Percentiles rank a stretch among this genome's conserved stretches.
These are phyloP conservation scores for Rhodotorula sp. DNA, from an alignment of 1,284 basidiomycete species.

Conservation along the genomic window DNA sequence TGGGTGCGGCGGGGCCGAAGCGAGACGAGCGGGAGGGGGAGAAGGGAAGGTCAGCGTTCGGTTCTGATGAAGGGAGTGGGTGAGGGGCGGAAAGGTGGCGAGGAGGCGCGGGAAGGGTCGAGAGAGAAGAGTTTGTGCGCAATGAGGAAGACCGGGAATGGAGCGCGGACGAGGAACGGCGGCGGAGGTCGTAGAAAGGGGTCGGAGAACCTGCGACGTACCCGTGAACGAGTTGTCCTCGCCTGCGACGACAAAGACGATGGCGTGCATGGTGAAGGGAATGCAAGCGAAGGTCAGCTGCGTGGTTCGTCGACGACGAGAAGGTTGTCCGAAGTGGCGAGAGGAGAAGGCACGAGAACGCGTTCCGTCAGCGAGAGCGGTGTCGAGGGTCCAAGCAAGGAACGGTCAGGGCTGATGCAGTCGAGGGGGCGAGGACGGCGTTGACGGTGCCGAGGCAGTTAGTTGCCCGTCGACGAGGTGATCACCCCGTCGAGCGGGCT, in stretches of 20 bases:
- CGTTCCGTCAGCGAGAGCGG: too few species aligned
- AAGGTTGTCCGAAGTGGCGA: too few species aligned
- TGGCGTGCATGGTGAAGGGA: neutral
- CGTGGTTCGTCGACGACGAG: too few species aligned
- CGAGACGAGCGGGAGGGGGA: neutral
- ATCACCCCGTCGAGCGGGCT: too few species aligned
- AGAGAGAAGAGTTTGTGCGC: too few species aligned
- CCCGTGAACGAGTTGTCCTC: constrained; percentile 35
- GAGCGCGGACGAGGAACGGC: neutral
- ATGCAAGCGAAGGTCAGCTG: too few species aligned
- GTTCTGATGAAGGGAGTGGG: too few species aligned
- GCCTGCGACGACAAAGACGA: neutral
- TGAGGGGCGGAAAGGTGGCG: too few species aligned
- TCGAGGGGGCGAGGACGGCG: neutral
- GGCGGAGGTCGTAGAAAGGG: neutral
- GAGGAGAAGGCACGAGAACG: too few species aligned
- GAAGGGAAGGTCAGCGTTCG: neutral
- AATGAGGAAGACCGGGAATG: neutral
- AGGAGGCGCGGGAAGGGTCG: too few species aligned
- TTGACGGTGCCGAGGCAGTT: neutral
- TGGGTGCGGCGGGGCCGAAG: neutral
- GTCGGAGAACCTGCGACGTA: neutral
- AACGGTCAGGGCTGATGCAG: neutral
- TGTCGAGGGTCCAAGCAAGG: neutral
- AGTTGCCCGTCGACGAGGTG: too few species aligned